Base-by-base conservation (phyloP, 1,284 basidiomycete species). In the Cryptococcus sp. region DNA sequence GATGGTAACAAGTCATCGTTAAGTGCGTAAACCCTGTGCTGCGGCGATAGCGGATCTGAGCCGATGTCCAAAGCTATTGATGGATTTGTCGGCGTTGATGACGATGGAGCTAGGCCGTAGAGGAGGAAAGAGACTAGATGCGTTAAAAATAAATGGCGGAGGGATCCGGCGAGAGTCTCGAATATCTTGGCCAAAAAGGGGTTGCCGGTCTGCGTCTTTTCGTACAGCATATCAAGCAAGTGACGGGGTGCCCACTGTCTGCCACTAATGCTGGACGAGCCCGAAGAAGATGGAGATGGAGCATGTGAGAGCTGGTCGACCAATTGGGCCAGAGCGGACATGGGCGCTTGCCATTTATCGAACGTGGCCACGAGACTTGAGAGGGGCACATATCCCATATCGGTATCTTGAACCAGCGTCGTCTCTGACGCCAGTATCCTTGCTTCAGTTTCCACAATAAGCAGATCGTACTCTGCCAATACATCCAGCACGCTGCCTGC, bases 331-430 rank as follows among this genome's bases (percentile, higher is more conserved):
- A 93, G 81, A 3, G 88, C 84, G 19, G 84, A 83, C 49, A 93
- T 80, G 17, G 89, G 90, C 10, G 87, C 86, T 66, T 91, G 88
- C 91, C 91, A 93, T 70, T 84, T 84, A 20, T 88, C 83, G 72
- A 93, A 93, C 6, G 84, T 84, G 3, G 91, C 89, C 48, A 88
- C 84, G 52, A 93, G 78, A 6, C 87, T 86, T 0, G 91, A 89
- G 29, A 93, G 79, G 0, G 91, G 90, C 2, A 93, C 90, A 70
- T 89, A 91, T 5, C 67, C 67, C 22, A 48, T 45, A 10, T 57
- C 52, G 6, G 11, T 87, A 86, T 44, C 88, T 82, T 55, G 85
- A 84, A 93, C 90, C 20, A 91, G 81, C 52, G 80, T 81, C 7
- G 85, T 80, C 68, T 93, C 89, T 51, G 86, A 83, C 41, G 79